These are phyloP conservation scores for Stramenopiles sp. DNA, from an alignment of 352 stramenopile species.

Conservation along the genomic window DNA sequence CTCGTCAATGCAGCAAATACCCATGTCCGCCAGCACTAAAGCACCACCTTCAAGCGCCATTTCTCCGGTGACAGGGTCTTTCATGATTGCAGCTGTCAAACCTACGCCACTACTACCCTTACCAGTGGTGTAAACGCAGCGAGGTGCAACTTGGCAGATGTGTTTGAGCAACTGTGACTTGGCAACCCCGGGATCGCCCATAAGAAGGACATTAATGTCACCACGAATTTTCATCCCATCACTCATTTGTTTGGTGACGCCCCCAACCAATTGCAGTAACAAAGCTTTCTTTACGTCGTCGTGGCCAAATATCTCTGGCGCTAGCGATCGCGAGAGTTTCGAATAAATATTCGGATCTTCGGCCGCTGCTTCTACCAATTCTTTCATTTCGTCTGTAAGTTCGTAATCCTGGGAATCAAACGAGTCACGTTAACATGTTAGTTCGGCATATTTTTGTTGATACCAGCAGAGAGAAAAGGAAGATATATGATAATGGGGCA, in stretches of 20 bases:
- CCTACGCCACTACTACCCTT: conserved; percentile 95
- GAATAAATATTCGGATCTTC: conserved; percentile 64
- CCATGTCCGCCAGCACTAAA: conserved; percentile 91
- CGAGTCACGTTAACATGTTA: neutral
- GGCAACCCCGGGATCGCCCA: conserved; percentile 90
- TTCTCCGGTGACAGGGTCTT: conserved; percentile 65
- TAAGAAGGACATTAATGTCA: conserved; percentile 96
- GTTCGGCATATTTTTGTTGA: conserved; percentile 36
- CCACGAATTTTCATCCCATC: conserved; percentile 89
- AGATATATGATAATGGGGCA: no score
- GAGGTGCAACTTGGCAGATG: conserved; percentile 70
- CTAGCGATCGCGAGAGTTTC: conserved; percentile 77
- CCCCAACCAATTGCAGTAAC: conserved; percentile 83
- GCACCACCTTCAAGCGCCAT: conserved; percentile 75
- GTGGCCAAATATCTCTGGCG: conserved; percentile 97
- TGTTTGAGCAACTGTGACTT: conserved; percentile 99
- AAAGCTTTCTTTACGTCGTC: conserved; percentile 98
- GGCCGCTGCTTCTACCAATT: conserved; percentile 39
- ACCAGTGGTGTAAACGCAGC: conserved; percentile 97
- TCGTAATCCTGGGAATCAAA: no score
- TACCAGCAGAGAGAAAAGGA: no score
- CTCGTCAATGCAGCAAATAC: conserved; percentile 96
- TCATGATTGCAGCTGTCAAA: conserved; percentile 88
- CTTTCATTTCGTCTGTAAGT: conserved; percentile 38
- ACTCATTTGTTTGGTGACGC: conserved; percentile 31